Conservation (phyloP, 2,329 filamentous ascomycete species). For the Hymenoscyphus fraxineus region DNA sequence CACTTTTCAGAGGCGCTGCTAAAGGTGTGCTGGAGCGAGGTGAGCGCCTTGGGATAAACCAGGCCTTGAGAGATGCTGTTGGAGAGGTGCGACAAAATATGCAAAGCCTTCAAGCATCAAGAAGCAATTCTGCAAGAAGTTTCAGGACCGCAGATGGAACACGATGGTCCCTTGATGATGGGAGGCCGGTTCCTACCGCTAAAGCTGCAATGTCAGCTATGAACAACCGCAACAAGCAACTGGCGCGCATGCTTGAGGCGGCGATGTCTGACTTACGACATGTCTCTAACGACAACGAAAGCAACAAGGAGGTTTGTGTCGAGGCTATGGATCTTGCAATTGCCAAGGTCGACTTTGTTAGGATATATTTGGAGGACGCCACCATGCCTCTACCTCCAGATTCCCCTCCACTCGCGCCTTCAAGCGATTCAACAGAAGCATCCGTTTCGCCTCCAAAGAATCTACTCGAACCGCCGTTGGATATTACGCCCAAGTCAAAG, state of each 20-base stretch:
- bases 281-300: conserved; percentile 49
- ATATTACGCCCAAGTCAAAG: background rate
- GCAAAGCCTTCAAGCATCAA: conserved; percentile 59
- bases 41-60: conserved; percentile 75
- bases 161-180: conserved; percentile 34
- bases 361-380: conserved; percentile 57
- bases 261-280: conserved; percentile 61
- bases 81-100: conserved; percentile 76
- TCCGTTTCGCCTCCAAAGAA: background rate
- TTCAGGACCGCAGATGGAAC: conserved; percentile 21
- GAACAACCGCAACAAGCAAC: conserved; percentile 61
- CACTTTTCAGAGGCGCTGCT: conserved; percentile 70
- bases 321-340: conserved; percentile 56
- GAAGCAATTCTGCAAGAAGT: conserved; percentile 37
- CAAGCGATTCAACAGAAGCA: background rate
- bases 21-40: conserved; percentile 69
- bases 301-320: conserved; percentile 41
- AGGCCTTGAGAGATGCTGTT: conserved; percentile 75
- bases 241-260: conserved; percentile 66
- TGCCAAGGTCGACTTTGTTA: conserved; percentile 63
- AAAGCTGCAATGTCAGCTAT: conserved; percentile 46
- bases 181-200: conserved; percentile 26
- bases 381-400: conserved; percentile 46
- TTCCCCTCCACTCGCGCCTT: conserved; percentile 11
- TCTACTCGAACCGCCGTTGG: background rate